These are phyloP conservation scores for Leishmania braziliensis DNA, from an alignment of 208 protist genomes.

Conservation along the genomic window DNA sequence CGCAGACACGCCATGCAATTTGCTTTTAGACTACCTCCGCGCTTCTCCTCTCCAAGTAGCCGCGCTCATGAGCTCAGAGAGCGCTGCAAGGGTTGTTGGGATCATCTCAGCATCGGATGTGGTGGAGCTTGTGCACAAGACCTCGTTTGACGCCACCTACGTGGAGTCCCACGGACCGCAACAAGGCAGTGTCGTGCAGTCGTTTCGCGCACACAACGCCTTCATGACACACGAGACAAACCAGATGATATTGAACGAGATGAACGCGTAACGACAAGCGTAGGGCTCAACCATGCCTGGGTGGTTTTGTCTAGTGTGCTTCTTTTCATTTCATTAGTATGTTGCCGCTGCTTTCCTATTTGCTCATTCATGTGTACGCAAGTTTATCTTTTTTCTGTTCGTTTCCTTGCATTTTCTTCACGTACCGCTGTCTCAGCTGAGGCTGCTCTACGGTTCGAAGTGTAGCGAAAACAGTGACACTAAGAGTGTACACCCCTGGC, in stretches of 20 bases:
- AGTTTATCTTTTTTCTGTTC: background rate
- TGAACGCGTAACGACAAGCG: background rate
- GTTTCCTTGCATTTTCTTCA: background rate
- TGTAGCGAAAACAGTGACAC: no score
- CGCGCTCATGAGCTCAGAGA: conserved; percentile 38
- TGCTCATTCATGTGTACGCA: background rate
- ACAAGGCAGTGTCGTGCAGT: conserved; percentile 31
- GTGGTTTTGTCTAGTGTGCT: background rate
- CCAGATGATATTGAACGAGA: conserved; percentile 6
- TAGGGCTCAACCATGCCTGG: background rate
- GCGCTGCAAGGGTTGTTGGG: conserved; percentile 38
- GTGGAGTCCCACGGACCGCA: conserved; percentile 9
- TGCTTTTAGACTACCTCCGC: conserved; percentile 51
- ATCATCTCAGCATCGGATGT: conserved; percentile 59
- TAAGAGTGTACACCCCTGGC: background rate
- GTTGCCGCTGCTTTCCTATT: conserved; percentile 1
- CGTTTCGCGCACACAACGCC: conserved; percentile 29
- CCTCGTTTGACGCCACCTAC: conserved; percentile 51
- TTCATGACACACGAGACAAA: conserved; percentile 10
- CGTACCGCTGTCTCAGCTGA: background rate
- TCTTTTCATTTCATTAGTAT: background rate
- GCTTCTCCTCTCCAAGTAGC: conserved; percentile 48
- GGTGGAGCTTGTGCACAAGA: conserved; percentile 61
- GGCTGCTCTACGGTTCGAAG: background rate
- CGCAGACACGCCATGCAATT: conserved; percentile 43